Evolutionary conservation across 331 rosid species (phyloP).

Genomic region (Malus hybrid): DNA sequence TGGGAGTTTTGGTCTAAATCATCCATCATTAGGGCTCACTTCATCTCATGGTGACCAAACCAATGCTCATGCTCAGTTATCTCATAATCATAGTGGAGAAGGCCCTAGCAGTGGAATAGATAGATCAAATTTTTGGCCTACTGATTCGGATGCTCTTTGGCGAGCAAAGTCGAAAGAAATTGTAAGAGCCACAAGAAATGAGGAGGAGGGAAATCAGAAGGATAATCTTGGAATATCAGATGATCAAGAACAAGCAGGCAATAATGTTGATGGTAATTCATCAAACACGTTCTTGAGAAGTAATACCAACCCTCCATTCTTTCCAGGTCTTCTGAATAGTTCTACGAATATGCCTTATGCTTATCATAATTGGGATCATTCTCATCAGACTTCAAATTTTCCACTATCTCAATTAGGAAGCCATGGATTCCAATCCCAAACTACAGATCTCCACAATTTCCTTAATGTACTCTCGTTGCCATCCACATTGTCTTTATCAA

Average conservation of each 20-base stretch:
- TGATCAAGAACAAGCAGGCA: constrained; percentile 19
- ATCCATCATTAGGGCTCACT: constrained; percentile 17
- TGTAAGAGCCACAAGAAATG: constrained; percentile 16
- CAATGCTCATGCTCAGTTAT: neutral
- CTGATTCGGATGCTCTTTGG: constrained; percentile 28
- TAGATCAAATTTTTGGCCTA: constrained; percentile 7
- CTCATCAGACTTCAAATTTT: constrained; percentile 16
- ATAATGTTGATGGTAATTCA: constrained; percentile 13
- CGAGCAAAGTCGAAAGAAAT: constrained; percentile 35
- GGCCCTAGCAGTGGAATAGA: constrained; percentile 21
- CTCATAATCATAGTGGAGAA: constrained; percentile 12
- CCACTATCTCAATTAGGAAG: constrained; percentile 30
- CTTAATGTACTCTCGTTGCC: constrained; percentile 37
- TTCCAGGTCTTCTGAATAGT: constrained; percentile 36
- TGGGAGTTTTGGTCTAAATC: constrained; percentile 35
- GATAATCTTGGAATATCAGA: neutral
- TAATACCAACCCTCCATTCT: constrained; percentile 32
- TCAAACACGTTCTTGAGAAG: constrained; percentile 16
- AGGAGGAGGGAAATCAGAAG: constrained; percentile 10
- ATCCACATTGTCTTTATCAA: constrained; percentile 58
- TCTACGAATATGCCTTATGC: constrained; percentile 26
- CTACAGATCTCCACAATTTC: constrained; percentile 30
- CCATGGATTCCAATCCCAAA: constrained; percentile 47
- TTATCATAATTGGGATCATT: constrained; percentile 35
- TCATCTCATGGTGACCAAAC: neutral